Evolutionary conservation across 2,329 filamentous ascomycete genomes (phyloP).

Genomic region (Atkinsonella hypoxylon): DNA sequence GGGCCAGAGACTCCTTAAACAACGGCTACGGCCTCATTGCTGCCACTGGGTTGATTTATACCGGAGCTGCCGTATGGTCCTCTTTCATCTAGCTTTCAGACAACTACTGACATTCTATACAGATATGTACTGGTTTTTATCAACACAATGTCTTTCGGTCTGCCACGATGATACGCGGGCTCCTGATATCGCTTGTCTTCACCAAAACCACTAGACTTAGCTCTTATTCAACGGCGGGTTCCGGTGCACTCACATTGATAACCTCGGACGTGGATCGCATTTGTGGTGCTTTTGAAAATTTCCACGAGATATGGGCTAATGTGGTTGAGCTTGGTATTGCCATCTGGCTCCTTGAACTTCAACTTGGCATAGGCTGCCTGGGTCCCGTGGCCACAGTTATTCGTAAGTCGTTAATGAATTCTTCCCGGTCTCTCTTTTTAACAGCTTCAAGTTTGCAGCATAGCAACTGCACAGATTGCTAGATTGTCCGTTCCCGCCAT

Average conservation of each 20-base stretch:
- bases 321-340: constrained; percentile 30
- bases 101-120: too few relatives aligned
- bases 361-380: too few relatives aligned
- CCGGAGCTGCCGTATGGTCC: too few relatives aligned
- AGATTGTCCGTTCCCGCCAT: too few relatives aligned
- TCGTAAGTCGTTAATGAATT: too few relatives aligned
- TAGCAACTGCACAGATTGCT: too few relatives aligned
- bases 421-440: too few relatives aligned
- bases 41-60: constrained; percentile 7
- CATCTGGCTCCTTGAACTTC: constrained; percentile 34
- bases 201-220: constrained; percentile 16
- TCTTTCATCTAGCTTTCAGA: too few relatives aligned
- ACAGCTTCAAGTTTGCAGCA: too few relatives aligned
- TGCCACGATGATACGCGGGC: constrained; percentile 18
- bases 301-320: constrained; percentile 30
- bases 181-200: constrained; percentile 16
- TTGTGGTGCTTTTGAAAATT: constrained; percentile 18
- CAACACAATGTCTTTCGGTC: constrained; percentile 17
- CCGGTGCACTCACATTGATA: constrained; percentile 31
- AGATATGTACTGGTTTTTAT: constrained; percentile 12
- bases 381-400: too few relatives aligned
- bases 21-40: constrained; percentile 11
- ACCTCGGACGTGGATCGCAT: constrained; percentile 32
- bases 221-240: constrained; percentile 18
- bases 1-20: background rate